These are phyloP conservation scores for Pelargonium fulgidum DNA, from an alignment of 441 rosid genomes.

Conservation along the genomic window DNA sequence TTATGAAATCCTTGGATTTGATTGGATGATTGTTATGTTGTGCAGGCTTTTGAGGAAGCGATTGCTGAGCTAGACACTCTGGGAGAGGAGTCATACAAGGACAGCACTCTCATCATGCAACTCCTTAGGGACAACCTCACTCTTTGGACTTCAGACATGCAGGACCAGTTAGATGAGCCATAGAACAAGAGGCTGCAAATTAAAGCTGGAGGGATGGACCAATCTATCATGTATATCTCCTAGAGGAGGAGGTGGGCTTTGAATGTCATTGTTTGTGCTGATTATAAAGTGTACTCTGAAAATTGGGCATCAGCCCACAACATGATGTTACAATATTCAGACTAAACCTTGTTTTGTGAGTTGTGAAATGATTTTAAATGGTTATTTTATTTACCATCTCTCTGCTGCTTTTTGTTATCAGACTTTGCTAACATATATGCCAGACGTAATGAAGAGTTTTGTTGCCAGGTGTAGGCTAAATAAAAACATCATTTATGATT, in stretches of 20 bases:
- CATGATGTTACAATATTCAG: conserved; percentile 20
- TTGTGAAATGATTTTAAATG: conserved; percentile 19
- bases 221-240: conserved; percentile 34
- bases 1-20: no score
- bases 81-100: conserved; percentile 50
- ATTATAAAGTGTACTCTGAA: conserved; percentile 24
- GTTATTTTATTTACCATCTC: no score
- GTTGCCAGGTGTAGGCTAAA: no score
- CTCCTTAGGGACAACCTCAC: conserved; percentile 49
- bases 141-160: conserved; percentile 30
- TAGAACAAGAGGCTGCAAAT: conserved; percentile 21
- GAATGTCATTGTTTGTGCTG: conserved; percentile 49
- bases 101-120: conserved; percentile 52
- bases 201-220: background rate
- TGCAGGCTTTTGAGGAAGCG: conserved; percentile 45
- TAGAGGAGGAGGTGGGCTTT: conserved; percentile 55
- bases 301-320: conserved; percentile 19
- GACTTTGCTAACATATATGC: no score
- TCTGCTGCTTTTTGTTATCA: no score
- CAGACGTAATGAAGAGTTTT: no score
- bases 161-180: conserved; percentile 78
- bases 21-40: no score
- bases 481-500: no score
- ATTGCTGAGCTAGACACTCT: conserved; percentile 46
- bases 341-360: conserved; percentile 21